Percentiles rank a stretch among this genome's conserved stretches.
phyloP scores from a whole-genome alignment of 208 protist species.

The Crithidia sp. region DNA sequence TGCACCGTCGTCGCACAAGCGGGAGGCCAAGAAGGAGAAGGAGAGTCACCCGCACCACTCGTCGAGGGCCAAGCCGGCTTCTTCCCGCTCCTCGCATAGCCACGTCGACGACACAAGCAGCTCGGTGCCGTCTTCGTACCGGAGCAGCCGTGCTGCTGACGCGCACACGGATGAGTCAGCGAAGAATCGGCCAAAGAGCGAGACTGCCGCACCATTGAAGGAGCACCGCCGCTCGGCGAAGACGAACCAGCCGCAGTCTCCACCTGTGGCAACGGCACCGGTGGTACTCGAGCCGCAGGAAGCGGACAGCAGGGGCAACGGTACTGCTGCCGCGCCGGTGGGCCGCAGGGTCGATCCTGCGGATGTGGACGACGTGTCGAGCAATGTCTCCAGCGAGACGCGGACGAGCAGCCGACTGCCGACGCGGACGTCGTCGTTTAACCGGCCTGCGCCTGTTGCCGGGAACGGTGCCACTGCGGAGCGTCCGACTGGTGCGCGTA shows the following conservation, averaged over 20 bases:
- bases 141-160: neutral
- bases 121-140: neutral
- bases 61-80: neutral
- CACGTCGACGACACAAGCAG: neutral
- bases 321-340: too few relatives aligned
- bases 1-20: neutral
- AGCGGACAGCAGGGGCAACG: neutral
- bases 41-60: neutral
- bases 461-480: neutral
- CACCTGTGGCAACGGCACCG: neutral
- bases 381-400: neutral
- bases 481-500: neutral
- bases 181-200: neutral
- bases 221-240: neutral
- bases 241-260: neutral
- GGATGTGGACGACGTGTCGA: neutral
- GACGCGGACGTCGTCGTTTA: conserved; percentile 16
- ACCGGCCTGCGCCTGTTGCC: neutral
- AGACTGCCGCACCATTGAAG: neutral
- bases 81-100: neutral
- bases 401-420: conserved; percentile 16
- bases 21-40: too few relatives aligned
- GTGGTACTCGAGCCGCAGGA: conserved; percentile 1
- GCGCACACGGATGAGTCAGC: neutral
- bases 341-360: neutral